These are phyloP conservation scores for Macrocybe gigantea DNA, from an alignment of 768 basidiomycete genomes.

Conservation along the genomic window DNA sequence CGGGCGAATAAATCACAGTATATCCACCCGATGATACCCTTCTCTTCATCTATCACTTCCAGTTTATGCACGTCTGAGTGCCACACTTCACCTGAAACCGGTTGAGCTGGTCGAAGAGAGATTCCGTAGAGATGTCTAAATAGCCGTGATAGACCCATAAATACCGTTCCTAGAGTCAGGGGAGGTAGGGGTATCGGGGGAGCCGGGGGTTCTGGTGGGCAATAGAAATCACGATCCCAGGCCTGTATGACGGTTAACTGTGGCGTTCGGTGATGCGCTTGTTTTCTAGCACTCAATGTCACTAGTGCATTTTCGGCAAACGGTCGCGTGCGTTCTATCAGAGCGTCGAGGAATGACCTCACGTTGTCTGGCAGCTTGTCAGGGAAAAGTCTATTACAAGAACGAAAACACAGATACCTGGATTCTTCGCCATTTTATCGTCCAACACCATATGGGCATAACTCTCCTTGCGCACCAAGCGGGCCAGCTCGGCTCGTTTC, in stretches of 20 bases:
- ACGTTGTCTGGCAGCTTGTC: slow-evolving; percentile 62
- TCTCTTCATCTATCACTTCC: slow-evolving; percentile 86
- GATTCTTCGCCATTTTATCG: slow-evolving; percentile 97
- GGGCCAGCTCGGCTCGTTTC: slow-evolving; percentile 78
- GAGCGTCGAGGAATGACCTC: slow-evolving; percentile 72
- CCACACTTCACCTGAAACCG: slow-evolving; percentile 82
- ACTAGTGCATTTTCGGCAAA: slow-evolving; percentile 71
- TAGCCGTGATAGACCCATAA: slow-evolving; percentile 86
- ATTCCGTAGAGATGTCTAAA: slow-evolving; percentile 88
- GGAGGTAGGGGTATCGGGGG: slow-evolving; percentile 69
- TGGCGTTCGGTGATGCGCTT: slow-evolving; percentile 56
- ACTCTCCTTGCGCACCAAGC: slow-evolving; percentile 77
- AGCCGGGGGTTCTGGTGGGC: slow-evolving; percentile 70
- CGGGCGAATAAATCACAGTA: slow-evolving; percentile 90
- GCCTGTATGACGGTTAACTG: slow-evolving; percentile 68
- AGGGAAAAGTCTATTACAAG: neutral
- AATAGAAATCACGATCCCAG: slow-evolving; percentile 98
- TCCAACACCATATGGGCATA: slow-evolving; percentile 83
- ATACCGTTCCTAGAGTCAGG: slow-evolving; percentile 84
- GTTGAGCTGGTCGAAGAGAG: slow-evolving; percentile 63
- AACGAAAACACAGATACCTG: slow-evolving; percentile 44
- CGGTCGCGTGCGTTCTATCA: slow-evolving; percentile 76
- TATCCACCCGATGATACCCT: slow-evolving; percentile 88
- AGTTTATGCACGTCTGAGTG: slow-evolving; percentile 84
- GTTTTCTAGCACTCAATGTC: slow-evolving; percentile 65